Evolutionary conservation across 805 yeast genomes (phyloP).

Genomic region (Lipomyces yamadae): DNA sequence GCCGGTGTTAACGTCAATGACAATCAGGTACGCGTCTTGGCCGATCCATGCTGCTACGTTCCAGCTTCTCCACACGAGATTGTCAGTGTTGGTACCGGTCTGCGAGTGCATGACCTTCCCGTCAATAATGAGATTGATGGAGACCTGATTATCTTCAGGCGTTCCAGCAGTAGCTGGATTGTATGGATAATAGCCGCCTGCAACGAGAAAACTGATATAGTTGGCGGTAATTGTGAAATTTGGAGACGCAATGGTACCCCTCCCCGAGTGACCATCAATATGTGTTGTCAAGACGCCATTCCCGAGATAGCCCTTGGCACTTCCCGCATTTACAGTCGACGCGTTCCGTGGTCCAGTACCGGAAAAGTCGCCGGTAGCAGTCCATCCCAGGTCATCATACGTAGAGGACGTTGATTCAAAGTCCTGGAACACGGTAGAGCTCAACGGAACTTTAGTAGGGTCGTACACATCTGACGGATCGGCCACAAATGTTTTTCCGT

Average conservation of each 20-base stretch:
- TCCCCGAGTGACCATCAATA: background rate
- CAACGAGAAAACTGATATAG: constrained; percentile 11
- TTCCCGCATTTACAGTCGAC: background rate
- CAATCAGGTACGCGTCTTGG: constrained; percentile 3
- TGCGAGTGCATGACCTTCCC: constrained; percentile 5
- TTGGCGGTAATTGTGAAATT: constrained; percentile 6
- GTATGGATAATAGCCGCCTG: constrained; percentile 14
- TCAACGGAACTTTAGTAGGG: background rate
- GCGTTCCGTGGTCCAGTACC: constrained; percentile 6
- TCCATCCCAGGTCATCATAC: constrained; percentile 13
- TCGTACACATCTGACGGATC: constrained; percentile 35
- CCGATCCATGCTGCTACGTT: constrained; percentile 9
- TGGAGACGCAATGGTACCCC: constrained; percentile 9
- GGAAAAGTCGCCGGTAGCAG: constrained; percentile 29
- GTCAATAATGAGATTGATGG: constrained; percentile 13
- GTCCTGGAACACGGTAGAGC: constrained; percentile 5
- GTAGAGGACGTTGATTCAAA: constrained; percentile 38
- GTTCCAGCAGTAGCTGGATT: constrained; percentile 8
- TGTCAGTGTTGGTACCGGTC: constrained; percentile 6
- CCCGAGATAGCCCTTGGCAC: background rate
- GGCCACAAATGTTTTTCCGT: constrained; percentile 49
- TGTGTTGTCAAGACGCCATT: background rate
- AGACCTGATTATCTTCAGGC: background rate
- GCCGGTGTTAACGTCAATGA: constrained; percentile 4
- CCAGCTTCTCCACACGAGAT: constrained; percentile 2